A percentile compares a stretch with the other conserved stretches of the same genome.
Conservation (phyloP, 495 filamentous ascomycete species). For the Penicillium canariense region DNA sequence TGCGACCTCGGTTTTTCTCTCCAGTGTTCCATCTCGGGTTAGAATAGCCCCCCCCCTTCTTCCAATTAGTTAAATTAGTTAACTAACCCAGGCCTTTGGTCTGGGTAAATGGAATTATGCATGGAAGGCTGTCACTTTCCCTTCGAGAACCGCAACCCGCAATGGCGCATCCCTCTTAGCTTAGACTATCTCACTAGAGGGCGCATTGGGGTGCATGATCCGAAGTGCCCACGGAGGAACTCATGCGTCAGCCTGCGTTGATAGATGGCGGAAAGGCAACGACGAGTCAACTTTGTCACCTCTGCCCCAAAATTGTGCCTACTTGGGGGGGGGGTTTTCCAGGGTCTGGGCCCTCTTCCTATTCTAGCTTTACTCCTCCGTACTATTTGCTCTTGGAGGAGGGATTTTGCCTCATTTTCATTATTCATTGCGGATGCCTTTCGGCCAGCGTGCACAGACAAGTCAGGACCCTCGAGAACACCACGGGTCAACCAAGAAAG, state of each 20-base stretch:
- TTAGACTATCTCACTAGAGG: neutral
- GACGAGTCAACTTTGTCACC: neutral
- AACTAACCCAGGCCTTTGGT: conserved; percentile 12
- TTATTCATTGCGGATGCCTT: neutral
- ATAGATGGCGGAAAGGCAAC: neutral
- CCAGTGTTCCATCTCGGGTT: neutral
- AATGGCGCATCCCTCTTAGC: neutral
- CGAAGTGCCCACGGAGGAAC: neutral
- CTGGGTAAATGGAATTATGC: conserved; percentile 15
- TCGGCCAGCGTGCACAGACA: neutral
- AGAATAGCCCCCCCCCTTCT: neutral
- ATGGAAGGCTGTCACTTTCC: conserved; percentile 32
- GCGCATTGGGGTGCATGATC: neutral
- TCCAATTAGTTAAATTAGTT: conserved; percentile 7
- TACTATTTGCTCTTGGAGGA: neutral
- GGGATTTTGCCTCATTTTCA: neutral
- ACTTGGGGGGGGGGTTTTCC: neutral
- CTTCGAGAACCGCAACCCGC: conserved; percentile 21
- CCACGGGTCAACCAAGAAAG: neutral
- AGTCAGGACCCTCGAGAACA: neutral
- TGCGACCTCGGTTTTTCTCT: neutral
- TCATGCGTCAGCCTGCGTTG: neutral
- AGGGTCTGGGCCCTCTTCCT: no score
- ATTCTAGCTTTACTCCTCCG: neutral
- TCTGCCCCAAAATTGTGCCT: neutral